Percentiles rank a stretch among this genome's conserved stretches.
These are phyloP conservation scores for Coix lacrymajobi DNA, from an alignment of 176 grass and related monocot genomes.

Conservation along the genomic window DNA sequence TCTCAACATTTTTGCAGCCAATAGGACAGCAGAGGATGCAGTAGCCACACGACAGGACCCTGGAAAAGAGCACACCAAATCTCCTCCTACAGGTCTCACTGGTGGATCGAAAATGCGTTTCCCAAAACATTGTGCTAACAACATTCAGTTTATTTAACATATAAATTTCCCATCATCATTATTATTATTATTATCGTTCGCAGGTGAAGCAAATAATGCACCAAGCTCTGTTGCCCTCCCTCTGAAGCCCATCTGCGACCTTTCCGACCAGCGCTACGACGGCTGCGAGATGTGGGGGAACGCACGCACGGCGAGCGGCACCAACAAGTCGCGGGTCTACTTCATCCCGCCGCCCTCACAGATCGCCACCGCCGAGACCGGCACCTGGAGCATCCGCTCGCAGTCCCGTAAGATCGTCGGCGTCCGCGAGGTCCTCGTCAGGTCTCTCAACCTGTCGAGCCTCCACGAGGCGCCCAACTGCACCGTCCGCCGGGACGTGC, in stretches of 20 bases:
- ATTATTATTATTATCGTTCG: too few species aligned
- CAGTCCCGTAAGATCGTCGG: background rate
- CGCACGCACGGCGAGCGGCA: slow-evolving; percentile 7
- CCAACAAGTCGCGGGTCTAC: background rate
- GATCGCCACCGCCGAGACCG: background rate
- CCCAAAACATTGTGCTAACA: too few species aligned
- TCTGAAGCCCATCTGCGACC: slow-evolving; percentile 15
- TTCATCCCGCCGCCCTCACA: background rate
- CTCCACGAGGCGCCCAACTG: background rate
- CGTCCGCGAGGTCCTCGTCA: slow-evolving; percentile 9
- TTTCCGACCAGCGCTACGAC: slow-evolving; percentile 1
- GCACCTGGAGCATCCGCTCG: background rate
- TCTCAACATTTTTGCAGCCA: too few species aligned
- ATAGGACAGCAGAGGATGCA: too few species aligned
- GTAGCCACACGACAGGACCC: too few species aligned
- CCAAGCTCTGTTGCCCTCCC: too few species aligned
- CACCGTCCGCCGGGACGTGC: background rate
- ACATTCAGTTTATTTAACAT: too few species aligned
- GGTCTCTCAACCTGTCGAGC: background rate
- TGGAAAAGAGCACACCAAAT: too few species aligned
- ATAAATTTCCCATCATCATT: too few species aligned
- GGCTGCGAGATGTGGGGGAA: slow-evolving; percentile 14
- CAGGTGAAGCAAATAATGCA: too few species aligned
- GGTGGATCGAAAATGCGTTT: too few species aligned
- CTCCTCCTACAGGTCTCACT: too few species aligned